Base-by-base conservation (phyloP, 805 yeast genomes). In the Candida palmyrensis region DNA sequence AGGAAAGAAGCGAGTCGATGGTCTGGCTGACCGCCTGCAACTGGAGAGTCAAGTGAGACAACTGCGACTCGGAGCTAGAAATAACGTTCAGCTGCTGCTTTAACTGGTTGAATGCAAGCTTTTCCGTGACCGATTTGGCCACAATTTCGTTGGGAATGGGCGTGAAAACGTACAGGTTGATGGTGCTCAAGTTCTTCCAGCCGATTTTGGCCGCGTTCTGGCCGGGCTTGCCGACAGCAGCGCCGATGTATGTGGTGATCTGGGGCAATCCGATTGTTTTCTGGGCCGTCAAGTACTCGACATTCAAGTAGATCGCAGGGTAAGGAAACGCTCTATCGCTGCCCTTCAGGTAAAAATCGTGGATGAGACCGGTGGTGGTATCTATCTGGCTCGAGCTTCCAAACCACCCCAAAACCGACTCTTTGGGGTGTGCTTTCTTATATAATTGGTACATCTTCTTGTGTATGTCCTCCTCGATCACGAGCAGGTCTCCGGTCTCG, bases 341-440 rank as follows among this genome's bases (percentile, higher is more conserved):
- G 37, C 84, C 81, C 48, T 79, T 78, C 25, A 78, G 66, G 62
- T 81, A 86, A 51, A 84, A 81, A 49, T 81, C 90, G 55, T 86
- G 95, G 49, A 86, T 78, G 43, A 84, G 69, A 7, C 85, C 85
- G 10, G 88, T 76, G 55, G 81, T 74, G 35, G 76, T 70, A 59
- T 83, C 89, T 42, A 85, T 72, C 43, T 66, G 67, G 30, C 67
- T 62, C 12, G 82, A 66, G 26, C 74, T 66, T 32, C 81, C 79
- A 55, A 83, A 87, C 96, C 96, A 87, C 36, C 96, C 96, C 30
- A 87, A 69, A 35, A 87, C 81, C 32, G 71, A 69, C 43, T 79
- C 82, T 52, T 82, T 82, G 37, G 92, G 90, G 59, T 80, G 81
- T 21, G 90, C 78, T 52, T 76, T 77, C 63, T 79, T 82, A 61